These are phyloP conservation scores for Mycena sp. DNA, from an alignment of 1,284 basidiomycete species.

Conservation along the genomic window DNA sequence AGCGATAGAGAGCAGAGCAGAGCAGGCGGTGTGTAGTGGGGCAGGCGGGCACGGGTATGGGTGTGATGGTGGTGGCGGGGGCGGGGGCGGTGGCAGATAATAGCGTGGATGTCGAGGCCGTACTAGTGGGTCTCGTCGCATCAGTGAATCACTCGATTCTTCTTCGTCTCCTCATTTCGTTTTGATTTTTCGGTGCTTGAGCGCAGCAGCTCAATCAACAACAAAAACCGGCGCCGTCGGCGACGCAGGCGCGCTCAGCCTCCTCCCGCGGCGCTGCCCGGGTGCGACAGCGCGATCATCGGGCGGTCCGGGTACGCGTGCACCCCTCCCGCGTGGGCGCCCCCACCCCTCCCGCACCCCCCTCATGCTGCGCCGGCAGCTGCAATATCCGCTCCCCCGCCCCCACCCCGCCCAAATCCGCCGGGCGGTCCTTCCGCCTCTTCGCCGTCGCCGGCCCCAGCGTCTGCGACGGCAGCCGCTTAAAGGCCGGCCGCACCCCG, in stretches of 20 bases:
- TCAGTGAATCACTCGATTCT: too few species aligned
- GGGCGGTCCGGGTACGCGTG: conserved; percentile 20
- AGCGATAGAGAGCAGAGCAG: too few species aligned
- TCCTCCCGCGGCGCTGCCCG: conserved; percentile 10
- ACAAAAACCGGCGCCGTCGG: conserved; percentile 22
- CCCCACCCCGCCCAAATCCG: background rate
- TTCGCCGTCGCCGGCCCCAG: conserved; percentile 67
- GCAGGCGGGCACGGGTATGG: too few species aligned
- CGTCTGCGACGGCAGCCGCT: conserved; percentile 75
- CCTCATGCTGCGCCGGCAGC: background rate
- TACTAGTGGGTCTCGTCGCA: too few species aligned
- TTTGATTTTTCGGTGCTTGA: too few species aligned
- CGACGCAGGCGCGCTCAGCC: conserved; percentile 27
- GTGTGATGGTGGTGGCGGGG: too few species aligned
- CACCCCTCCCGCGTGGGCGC: background rate
- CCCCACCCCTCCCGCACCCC: background rate
- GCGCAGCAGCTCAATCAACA: too few species aligned
- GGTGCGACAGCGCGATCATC: conserved; percentile 15
- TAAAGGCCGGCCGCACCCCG: conserved; percentile 66
- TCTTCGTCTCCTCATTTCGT: too few species aligned
- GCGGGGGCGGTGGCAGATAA: too few species aligned
- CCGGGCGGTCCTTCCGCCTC: conserved; percentile 39
- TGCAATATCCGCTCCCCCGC: background rate
- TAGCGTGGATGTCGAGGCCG: too few species aligned
- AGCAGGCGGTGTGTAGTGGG: too few species aligned